These are phyloP conservation scores for Ustilago loliicola DNA, from an alignment of 1,284 basidiomycete genomes.

Conservation along the genomic window DNA sequence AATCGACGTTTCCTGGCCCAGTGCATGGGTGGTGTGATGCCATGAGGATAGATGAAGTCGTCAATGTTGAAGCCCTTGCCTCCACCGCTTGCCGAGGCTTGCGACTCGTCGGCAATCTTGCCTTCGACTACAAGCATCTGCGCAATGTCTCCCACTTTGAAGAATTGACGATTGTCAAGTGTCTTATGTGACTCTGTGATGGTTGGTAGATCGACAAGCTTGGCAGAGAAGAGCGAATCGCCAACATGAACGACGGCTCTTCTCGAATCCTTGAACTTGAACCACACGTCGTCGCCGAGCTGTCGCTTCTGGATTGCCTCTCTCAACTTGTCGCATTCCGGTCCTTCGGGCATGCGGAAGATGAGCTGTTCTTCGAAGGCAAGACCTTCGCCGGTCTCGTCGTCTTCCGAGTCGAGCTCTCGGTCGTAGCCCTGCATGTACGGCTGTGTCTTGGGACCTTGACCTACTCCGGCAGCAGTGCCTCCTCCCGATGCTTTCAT, in stretches of 20 bases:
- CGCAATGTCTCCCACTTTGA: constrained; percentile 98
- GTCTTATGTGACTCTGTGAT: constrained; percentile 97
- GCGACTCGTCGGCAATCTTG: constrained; percentile 72
- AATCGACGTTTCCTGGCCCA: constrained; percentile 93
- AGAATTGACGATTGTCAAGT: constrained; percentile 89
- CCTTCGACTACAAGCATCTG: constrained; percentile 72
- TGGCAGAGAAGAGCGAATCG: constrained; percentile 84
- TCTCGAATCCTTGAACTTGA: constrained; percentile 98
- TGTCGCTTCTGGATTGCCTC: constrained; percentile 79
- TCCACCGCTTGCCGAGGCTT: constrained; percentile 79
- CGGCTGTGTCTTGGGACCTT: constrained; percentile 64
- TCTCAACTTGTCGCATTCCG: constrained; percentile 71
- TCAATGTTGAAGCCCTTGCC: constrained; percentile 83
- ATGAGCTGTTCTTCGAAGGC: constrained; percentile 99
- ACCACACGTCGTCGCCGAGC: constrained; percentile 88
- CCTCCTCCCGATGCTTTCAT: constrained; percentile 51
- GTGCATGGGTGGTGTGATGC: constrained; percentile 91
- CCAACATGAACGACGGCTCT: constrained; percentile 91
- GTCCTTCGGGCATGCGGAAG: constrained; percentile 86
- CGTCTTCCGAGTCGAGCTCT: constrained; percentile 94
- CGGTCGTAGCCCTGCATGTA: constrained; percentile 76
- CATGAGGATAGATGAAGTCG: constrained; percentile 97
- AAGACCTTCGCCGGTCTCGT: constrained; percentile 76
- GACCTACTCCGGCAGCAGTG: constrained; percentile 45
- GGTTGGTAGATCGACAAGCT: constrained; percentile 95